Conservation (phyloP, 2,329 filamentous ascomycete genomes). For the Bipolaris oryzae region DNA sequence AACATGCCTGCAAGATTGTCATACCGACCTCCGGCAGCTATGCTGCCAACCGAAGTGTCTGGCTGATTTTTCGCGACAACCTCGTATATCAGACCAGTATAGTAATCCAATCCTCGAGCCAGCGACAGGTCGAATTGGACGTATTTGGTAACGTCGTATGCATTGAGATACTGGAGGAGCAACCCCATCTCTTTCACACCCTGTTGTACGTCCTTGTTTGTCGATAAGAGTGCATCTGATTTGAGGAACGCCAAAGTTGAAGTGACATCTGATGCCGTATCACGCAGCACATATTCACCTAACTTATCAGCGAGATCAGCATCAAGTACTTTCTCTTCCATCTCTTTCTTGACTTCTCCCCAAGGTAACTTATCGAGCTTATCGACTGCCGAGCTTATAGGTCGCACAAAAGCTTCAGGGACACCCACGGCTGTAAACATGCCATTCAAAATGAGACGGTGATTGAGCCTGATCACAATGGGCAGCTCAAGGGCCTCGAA, state of each 20-base stretch:
- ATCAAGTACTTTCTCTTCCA: conserved; percentile 84
- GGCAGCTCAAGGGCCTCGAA: conserved; percentile 77
- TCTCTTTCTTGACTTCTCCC: conserved; percentile 84
- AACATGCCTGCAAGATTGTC: conserved; percentile 92
- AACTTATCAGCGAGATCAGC: conserved; percentile 80
- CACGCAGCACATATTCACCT: conserved; percentile 74
- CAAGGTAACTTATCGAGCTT: conserved; percentile 90
- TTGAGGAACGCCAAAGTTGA: conserved; percentile 54
- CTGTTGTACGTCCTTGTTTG: conserved; percentile 75
- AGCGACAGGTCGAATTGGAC: conserved; percentile 86
- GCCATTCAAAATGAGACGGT: conserved; percentile 87
- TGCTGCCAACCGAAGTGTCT: conserved; percentile 32
- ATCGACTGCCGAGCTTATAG: conserved; percentile 87
- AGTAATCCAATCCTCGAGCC: conserved; percentile 83
- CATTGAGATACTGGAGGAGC: conserved; percentile 78
- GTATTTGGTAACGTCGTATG: conserved; percentile 70
- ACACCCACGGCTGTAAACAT: conserved; percentile 88
- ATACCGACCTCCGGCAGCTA: conserved; percentile 70
- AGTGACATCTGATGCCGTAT: conserved; percentile 68
- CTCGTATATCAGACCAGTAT: conserved; percentile 86
- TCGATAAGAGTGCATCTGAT: conserved; percentile 67
- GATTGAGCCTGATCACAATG: conserved; percentile 85
- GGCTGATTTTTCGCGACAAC: conserved; percentile 63
- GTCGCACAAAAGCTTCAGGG: conserved; percentile 78
- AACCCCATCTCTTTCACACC: conserved; percentile 79